Evolutionary conservation across 129 eudicot species (phyloP), one percentile per base, ranked within the genome.

Genomic region (Saposhnikovia divaricata): DNA sequence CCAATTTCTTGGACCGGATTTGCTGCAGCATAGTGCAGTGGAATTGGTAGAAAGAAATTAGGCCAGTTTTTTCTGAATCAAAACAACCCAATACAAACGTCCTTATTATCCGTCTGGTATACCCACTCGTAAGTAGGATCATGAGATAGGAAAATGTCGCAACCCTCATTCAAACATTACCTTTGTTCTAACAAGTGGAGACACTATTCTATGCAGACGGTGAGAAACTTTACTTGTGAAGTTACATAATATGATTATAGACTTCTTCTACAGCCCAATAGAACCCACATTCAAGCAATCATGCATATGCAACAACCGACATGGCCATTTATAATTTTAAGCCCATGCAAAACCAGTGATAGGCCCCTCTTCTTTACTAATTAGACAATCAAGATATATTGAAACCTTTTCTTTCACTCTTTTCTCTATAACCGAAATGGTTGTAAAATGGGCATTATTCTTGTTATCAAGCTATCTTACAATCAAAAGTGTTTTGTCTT

Each of bases 401-500:
- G 13, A 44, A 44, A 44, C 37, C 19, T 6, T 15, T 39, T 44
- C 77, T 31, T 7, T 47, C 46, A 27, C 53, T 74, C 69, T 31
- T 28, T 34, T 55, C 59, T 80, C 46, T 44, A 44, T 44, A 44
- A 25, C 50, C 65, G 47, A 84, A 75, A 80, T 34, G 63, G 53
- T 45, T 44, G 75, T 76, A 27, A 87, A 80, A 86, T 86, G 86
- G 80, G 28, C 86, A 45, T 79, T 84, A 69, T 79, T 91, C 47
- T 77, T 78, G 65, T 78, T 86, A 69, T 84, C 78, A 69, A 48
- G 72, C 85, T 83, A 19, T 77, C 75, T 84, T 4, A 69, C 85
- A 34, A 15, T 73, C 76, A 79, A 48, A 79, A 81, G 72, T 74
- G 85, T 68, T 4, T 73, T 63, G 16, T 72, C 81, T 46, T 55